A percentile compares a stretch with the other conserved stretches of the same genome.
Evolutionary conservation across 2,329 filamentous ascomycete species (phyloP).

Genomic region (Penicillium sp.): DNA sequence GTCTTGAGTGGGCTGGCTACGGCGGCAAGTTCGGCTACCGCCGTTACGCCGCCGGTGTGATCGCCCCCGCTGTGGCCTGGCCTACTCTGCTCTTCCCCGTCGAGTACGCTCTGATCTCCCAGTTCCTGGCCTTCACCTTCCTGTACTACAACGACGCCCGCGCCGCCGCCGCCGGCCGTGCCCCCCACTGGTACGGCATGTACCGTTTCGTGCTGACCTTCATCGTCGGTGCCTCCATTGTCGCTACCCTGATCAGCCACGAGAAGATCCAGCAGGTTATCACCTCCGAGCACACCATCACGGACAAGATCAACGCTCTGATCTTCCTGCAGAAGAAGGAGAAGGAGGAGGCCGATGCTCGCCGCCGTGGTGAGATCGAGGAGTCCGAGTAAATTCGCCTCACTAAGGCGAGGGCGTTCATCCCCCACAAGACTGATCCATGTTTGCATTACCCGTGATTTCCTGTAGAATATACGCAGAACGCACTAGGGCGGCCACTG

Average conservation of each 20-base stretch:
- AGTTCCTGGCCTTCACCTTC: constrained; percentile 81
- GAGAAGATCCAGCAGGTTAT: constrained; percentile 65
- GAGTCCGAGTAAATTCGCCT: constrained; percentile 36
- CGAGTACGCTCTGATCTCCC: constrained; percentile 80
- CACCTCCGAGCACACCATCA: constrained; percentile 39
- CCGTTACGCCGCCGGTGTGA: constrained; percentile 80
- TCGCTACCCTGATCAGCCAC: constrained; percentile 77
- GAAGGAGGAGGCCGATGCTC: constrained; percentile 46
- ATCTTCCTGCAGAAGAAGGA: constrained; percentile 51
- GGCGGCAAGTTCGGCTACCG: constrained; percentile 69
- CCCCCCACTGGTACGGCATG: constrained; percentile 79
- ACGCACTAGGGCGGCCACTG: constrained; percentile 32
- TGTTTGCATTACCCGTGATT: constrained; percentile 34
- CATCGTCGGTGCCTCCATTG: constrained; percentile 80
- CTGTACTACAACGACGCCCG: constrained; percentile 83
- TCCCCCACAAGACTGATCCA: constrained; percentile 20
- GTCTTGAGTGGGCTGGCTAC: constrained; percentile 77
- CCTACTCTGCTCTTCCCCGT: constrained; percentile 82
- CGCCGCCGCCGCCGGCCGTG: constrained; percentile 73
- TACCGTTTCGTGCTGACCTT: constrained; percentile 94
- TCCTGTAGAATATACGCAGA: constrained; percentile 39
- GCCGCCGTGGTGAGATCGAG: constrained; percentile 33
- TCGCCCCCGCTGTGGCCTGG: constrained; percentile 82
- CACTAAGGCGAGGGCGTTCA: constrained; percentile 8
- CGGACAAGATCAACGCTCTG: constrained; percentile 57